Evolutionary conservation across 306 rosid genomes (phyloP), one percentile per base, ranked within the genome.

Genomic region (Trifolium subterraneum): DNA sequence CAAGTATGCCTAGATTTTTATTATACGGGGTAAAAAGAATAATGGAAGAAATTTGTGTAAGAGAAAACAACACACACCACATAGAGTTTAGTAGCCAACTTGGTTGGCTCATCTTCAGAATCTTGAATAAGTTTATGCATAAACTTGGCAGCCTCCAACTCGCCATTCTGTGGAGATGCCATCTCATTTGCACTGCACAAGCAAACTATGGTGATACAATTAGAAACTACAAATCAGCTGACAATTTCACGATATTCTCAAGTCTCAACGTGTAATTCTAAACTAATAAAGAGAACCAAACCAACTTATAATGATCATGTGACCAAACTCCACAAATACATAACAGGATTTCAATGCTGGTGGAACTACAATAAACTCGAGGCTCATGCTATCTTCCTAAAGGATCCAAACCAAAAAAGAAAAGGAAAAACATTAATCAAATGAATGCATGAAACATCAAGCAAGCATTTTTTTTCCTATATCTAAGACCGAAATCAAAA

Each of bases 71-170:
- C 72, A 86, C 97, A 8, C 78, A 95, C 99, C 96, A 95, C 97
- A 4, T 87, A 87, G 48, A 95, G 98, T 83, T 95, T 95, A 44
- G 98, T 90, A 60, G 99, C 99, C 84, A 95, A 68, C 86, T 95
- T 90, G 22, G 87, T 93, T 15, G 99, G 99, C 89, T 95, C 99
- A 63, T 95, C 99, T 75, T 82, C 92, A 64, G 98, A 95, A 75
- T 95, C 99, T 78, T 92, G 98, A 81, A 95, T 95, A 73, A 95
- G 99, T 76, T 95, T 90, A 84, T 92, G 99, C 76, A 95, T 88
- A 86, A 95, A 95, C 71, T 92, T 95, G 2, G 98, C 99, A n/a
- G 99, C 99, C 87, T 95, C 99, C 88, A 95, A 80, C 86, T 95
- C 98, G n/a, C 92, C 98, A 85, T 92, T 90, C 19, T 90, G 89